phyloP scores from a whole-genome alignment of 176 grass and related monocot species.

The Musa itinerans region DNA sequence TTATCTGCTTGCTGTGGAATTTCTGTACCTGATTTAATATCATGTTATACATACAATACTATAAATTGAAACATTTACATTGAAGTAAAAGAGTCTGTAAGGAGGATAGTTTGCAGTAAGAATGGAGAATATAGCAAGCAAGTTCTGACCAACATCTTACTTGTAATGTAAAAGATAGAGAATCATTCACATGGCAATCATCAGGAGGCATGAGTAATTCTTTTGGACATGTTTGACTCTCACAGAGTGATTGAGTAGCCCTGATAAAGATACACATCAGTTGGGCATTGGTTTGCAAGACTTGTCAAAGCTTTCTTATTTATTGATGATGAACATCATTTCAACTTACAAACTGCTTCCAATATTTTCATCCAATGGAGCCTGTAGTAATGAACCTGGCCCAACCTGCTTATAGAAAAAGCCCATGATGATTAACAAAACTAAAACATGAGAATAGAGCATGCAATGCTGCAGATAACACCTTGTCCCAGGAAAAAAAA shows the following conservation, averaged over 20 bases:
- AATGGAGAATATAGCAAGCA: constrained; percentile 7
- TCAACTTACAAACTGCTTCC: constrained; percentile 81
- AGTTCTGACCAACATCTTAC: constrained; percentile 33
- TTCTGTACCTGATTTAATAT: no score
- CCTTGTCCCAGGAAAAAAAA: background rate
- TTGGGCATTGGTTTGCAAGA: constrained; percentile 28
- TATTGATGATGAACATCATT: constrained; percentile 11
- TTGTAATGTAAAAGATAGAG: constrained; percentile 85
- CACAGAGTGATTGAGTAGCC: constrained; percentile 55
- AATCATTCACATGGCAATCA: constrained; percentile 90
- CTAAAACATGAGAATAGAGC: background rate
- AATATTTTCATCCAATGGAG: constrained; percentile 59
- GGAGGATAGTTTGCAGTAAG: background rate
- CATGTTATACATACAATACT: no score
- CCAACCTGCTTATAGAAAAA: constrained; percentile 58
- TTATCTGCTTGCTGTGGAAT: no score
- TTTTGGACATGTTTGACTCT: constrained; percentile 85
- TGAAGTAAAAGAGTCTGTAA: background rate
- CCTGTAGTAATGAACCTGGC: constrained; percentile 84
- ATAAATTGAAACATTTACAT: no score
- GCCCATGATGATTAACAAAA: constrained; percentile 12
- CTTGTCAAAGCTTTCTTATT: constrained; percentile 20
- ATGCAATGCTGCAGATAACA: background rate
- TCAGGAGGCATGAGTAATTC: constrained; percentile 92
- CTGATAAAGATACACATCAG: constrained; percentile 37